Percentiles rank a stretch among this genome's conserved stretches.
Conservation (phyloP, 2,329 filamentous ascomycete species). For the Fusarium heterosporum region DNA sequence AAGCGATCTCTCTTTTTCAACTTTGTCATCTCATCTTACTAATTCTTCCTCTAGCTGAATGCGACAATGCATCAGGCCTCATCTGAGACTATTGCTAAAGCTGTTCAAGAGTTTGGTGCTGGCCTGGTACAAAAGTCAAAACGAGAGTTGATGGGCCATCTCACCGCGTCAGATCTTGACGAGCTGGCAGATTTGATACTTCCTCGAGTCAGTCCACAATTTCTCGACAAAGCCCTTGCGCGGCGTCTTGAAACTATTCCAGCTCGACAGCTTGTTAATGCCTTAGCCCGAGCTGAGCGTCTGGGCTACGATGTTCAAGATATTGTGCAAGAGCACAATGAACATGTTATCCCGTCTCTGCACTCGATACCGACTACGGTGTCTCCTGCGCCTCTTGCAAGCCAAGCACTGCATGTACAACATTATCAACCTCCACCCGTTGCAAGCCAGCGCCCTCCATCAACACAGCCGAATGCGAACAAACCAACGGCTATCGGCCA, state of each 20-base stretch:
- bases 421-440: constrained; percentile 14
- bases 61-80: constrained; percentile 60
- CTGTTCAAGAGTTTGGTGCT: constrained; percentile 60
- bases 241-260: constrained; percentile 65
- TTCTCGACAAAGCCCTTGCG: constrained; percentile 66
- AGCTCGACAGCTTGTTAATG: constrained; percentile 66
- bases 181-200: constrained; percentile 58
- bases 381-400: constrained; percentile 1
- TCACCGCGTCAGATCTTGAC: constrained; percentile 59
- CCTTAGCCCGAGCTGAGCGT: constrained; percentile 66
- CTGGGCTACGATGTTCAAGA: constrained; percentile 67
- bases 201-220: constrained; percentile 59
- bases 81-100: constrained; percentile 52
- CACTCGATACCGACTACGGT: constrained; percentile 28
- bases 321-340: constrained; percentile 56
- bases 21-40: constrained; percentile 33
- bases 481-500: neutral
- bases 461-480: neutral
- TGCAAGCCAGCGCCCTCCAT: constrained; percentile 2
- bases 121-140: constrained; percentile 57
- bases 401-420: neutral
- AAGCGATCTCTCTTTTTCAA: neutral
- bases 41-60: constrained; percentile 58
- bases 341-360: constrained; percentile 54
- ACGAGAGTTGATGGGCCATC: constrained; percentile 56